phyloP scores from a whole-genome alignment of 768 basidiomycete genomes.

The Russula emetica region DNA sequence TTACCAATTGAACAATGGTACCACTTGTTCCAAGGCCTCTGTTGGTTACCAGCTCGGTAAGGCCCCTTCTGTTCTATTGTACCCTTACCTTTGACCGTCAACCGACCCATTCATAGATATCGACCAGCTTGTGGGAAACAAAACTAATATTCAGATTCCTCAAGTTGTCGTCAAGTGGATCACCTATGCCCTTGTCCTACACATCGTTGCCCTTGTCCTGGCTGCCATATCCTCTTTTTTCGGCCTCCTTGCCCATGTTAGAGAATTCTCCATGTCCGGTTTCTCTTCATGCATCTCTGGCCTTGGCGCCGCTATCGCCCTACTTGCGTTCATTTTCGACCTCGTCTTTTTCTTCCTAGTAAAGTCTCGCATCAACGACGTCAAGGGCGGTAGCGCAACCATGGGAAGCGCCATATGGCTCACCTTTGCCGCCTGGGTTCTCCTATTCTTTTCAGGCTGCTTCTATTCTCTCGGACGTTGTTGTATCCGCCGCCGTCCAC shows the following conservation, averaged over 20 bases:
- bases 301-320: constrained; percentile 70
- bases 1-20: constrained; percentile 48
- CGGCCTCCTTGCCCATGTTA: constrained; percentile 83
- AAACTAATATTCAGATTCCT: constrained; percentile 65
- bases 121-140: constrained; percentile 71
- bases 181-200: constrained; percentile 89
- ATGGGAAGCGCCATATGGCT: constrained; percentile 93
- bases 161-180: constrained; percentile 88
- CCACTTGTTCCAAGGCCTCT: constrained; percentile 71
- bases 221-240: constrained; percentile 71
- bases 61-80: constrained; percentile 28
- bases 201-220: constrained; percentile 79
- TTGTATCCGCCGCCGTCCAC: constrained; percentile 61
- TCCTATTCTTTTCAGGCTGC: constrained; percentile 88
- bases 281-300: constrained; percentile 78
- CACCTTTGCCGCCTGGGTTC: constrained; percentile 77
- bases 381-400: constrained; percentile 67
- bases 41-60: constrained; percentile 87
- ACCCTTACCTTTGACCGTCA: neutral
- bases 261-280: constrained; percentile 81
- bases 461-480: constrained; percentile 82
- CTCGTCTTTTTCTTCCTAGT: constrained; percentile 87
- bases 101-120: constrained; percentile 52
- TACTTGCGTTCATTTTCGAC: constrained; percentile 92
- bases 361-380: constrained; percentile 72